Evolutionary conservation across 2,329 filamentous ascomycete genomes (phyloP), one percentile per base, ranked within the genome.

Genomic region (Saccharata proteae): DNA sequence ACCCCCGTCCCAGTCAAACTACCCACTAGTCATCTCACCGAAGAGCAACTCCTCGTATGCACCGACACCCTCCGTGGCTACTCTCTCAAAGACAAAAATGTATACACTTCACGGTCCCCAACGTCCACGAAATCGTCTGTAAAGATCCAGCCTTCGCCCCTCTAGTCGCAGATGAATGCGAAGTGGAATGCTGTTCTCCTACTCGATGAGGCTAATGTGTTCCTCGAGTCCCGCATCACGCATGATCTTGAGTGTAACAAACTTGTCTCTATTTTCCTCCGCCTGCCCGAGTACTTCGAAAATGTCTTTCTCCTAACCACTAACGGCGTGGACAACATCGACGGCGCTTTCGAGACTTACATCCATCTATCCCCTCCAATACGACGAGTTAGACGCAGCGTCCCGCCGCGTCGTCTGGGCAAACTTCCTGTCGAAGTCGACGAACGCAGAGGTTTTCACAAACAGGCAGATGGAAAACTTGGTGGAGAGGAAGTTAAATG

Each of bases 121-220:
- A 16, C 8, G 44, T 48, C 16, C 39, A 46, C 13, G 47, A 50
- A 16, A 51, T 52, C 21, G 38, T 43, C 15, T 52, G 48, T 47
- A 48, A 50, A 13, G 44, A 37, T 21, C 38, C 42, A 18, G 49
- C 49, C 11, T 52, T 51, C 26, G 43, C 47, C 21, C 37, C 43
- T 4, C 36, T 51, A 16, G 49, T 52, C 13, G 36, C 47, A 60
- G 25, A 62, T 69, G 54, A 55, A 57, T 37, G 58, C 58, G 0
- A 59, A 55, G 36, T 71, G 66, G 67, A 61, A 63, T 21, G 61
- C 62, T 9, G 57, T 72, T 4, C 51, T 69, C 0, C 51, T 69
- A 1, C 51, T 69, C 2, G 65, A 68, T 41, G 65, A 69, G 39
- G 64, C 61, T 9, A 61, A 65, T 20, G 47, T 54, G 8, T 54